These are phyloP conservation scores for Aspergillus taichungensis DNA, from an alignment of 495 filamentous ascomycete genomes.

Conservation along the genomic window DNA sequence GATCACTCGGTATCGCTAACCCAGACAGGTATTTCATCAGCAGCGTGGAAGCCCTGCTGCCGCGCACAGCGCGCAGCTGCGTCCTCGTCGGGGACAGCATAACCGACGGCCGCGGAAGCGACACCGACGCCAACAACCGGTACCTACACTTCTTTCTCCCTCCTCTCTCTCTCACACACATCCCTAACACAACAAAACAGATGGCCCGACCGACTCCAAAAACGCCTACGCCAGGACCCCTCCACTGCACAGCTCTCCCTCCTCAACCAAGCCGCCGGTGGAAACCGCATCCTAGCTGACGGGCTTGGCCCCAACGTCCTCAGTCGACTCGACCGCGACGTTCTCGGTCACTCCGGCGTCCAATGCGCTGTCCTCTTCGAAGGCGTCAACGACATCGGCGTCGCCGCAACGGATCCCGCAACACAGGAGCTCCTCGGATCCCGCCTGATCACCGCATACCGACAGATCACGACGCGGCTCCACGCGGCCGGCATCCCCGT, in stretches of 20 bases:
- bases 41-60: slow-evolving; percentile 49
- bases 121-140: slow-evolving; percentile 56
- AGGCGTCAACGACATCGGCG: slow-evolving; percentile 67
- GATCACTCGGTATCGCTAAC: too few relatives aligned
- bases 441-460: slow-evolving; percentile 46
- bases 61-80: slow-evolving; percentile 35
- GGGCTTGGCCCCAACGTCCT: slow-evolving; percentile 56
- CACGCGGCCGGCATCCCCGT: slow-evolving; percentile 47
- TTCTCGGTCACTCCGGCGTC: slow-evolving; percentile 46
- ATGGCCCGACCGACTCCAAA: slow-evolving; percentile 59
- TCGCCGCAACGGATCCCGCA: slow-evolving; percentile 32
- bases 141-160: slow-evolving; percentile 16
- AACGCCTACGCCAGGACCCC: slow-evolving; percentile 40
- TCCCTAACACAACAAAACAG: slow-evolving; percentile 15
- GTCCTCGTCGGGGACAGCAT: slow-evolving; percentile 66
- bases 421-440: slow-evolving; percentile 44
- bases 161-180: background rate
- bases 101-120: slow-evolving; percentile 60
- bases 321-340: slow-evolving; percentile 55
- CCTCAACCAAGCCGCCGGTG: slow-evolving; percentile 65
- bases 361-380: slow-evolving; percentile 61
- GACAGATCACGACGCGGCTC: slow-evolving; percentile 48
- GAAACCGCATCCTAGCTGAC: slow-evolving; percentile 56
- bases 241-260: slow-evolving; percentile 43
- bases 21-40: slow-evolving; percentile 49